Evolutionary conservation across 2,329 filamentous ascomycete genomes (phyloP).

Genomic region (Annulohypoxylon truncatum): DNA sequence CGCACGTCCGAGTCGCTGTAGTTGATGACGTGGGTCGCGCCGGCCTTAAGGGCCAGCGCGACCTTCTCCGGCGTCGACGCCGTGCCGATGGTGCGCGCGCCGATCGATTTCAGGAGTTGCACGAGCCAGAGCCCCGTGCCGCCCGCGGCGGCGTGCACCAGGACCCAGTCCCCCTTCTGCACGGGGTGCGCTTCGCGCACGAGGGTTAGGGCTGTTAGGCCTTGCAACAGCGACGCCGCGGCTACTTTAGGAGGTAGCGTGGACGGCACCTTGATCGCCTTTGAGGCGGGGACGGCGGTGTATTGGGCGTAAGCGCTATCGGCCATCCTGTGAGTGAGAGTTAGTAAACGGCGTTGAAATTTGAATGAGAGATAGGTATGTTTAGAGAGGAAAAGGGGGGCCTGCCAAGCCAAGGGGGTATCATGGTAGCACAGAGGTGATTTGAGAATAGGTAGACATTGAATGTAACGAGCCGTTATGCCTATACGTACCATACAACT

Average conservation of each 20-base stretch:
- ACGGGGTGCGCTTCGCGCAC: slow-evolving; percentile 82
- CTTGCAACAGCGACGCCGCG: slow-evolving; percentile 80
- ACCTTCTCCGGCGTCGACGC: slow-evolving; percentile 80
- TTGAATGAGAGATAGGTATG: no score
- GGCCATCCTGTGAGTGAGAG: slow-evolving; percentile 56
- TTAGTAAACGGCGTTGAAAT: no score
- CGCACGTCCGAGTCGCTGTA: slow-evolving; percentile 71
- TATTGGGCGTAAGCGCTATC: slow-evolving; percentile 67
- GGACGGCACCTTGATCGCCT: slow-evolving; percentile 72
- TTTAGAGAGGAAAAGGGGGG: not conserved
- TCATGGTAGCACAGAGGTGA: not conserved
- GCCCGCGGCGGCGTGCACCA: slow-evolving; percentile 88
- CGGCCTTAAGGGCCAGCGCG: slow-evolving; percentile 73
- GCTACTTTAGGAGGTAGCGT: slow-evolving; percentile 70
- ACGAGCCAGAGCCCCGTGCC: slow-evolving; percentile 81
- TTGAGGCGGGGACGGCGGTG: slow-evolving; percentile 63
- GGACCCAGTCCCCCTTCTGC: slow-evolving; percentile 80
- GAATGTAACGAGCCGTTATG: not conserved
- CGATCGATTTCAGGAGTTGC: slow-evolving; percentile 78
- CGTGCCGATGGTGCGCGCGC: slow-evolving; percentile 83
- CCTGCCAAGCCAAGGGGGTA: not conserved
- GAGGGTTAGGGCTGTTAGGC: slow-evolving; percentile 83
- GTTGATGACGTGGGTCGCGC: slow-evolving; percentile 78
- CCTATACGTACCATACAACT: slow-evolving; percentile 68
- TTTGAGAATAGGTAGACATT: not conserved